Evolutionary conservation across 495 filamentous ascomycete genomes (phyloP), one percentile per base, ranked within the genome.

Genomic region (Penicillium macrosclerotiorum): DNA sequence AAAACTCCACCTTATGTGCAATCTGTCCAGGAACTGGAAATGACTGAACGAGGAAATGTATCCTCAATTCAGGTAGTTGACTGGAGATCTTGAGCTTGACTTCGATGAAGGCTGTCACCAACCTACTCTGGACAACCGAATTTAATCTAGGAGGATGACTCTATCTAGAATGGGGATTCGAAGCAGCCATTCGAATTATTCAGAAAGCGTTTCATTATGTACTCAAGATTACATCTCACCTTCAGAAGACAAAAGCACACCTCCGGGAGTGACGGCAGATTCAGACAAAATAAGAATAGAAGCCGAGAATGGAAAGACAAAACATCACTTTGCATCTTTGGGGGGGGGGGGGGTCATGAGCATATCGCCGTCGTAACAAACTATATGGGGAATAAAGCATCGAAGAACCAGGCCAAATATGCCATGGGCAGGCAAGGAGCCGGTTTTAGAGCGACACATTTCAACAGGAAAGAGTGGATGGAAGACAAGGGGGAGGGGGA

Each of bases 371-470:
- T 67, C 59, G 52, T 64, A 55, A 57, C 42, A 59, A 66, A 71
- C 63, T 69, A 60, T 66, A 56, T 66, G 67, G 67, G 63, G 66
- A 69, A 69, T 68, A 68, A 63, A 57, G 53, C 51, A 33, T 61
- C 44, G 38, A 54, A 36, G 47, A 44, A 45, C 26, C 36, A 47
- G 45, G 30, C 42, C 47, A 40, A 40, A 27, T 48, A 51, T 47
- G 29, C 40, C 30, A 14, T 24, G 46, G 38, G 44, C 49, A 41
- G 27, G 38, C 38, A 24, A 53, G 25, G 42, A 26, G 23, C 31
- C 44, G 39, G 41, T 44, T 31, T 41, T 11, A 3, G 25, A 39
- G 41, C 41, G 20, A 45, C 41, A 29, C 47, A 26, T 25, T 49
- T 26, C n/a, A 52, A 25, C 25, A 48, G 27, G 18, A 45, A 23